phyloP scores from a whole-genome alignment of 768 basidiomycete species.

The Suillus subalutaceus region DNA sequence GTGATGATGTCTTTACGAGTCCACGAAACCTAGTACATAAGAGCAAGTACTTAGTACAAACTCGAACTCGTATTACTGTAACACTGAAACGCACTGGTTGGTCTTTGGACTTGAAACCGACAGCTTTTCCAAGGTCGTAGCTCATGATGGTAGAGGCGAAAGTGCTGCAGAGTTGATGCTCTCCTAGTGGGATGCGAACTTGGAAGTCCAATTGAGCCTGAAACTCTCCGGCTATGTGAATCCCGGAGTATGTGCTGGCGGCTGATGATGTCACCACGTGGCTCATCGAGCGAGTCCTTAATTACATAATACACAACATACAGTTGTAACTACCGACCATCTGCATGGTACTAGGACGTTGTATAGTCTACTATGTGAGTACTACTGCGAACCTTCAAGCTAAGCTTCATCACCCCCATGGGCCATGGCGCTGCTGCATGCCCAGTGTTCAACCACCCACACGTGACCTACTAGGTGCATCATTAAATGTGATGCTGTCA shows the following conservation, averaged over 20 bases:
- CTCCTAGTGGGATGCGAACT: neutral
- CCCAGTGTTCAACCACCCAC: too few species aligned
- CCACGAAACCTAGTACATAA: conserved; percentile 66
- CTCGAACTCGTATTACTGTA: neutral
- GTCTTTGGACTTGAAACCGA: conserved; percentile 57
- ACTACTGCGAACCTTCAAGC: too few species aligned
- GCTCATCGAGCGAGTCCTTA: neutral
- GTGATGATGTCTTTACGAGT: conserved; percentile 81
- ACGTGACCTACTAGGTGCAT: too few species aligned
- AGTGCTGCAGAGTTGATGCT: neutral
- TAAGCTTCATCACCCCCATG: too few species aligned
- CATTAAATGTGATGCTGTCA: too few species aligned
- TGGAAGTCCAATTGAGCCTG: neutral
- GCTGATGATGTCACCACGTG: neutral
- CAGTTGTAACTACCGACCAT: too few species aligned
- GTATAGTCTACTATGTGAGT: too few species aligned
- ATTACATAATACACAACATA: neutral
- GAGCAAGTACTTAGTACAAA: neutral
- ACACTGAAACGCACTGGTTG: conserved; percentile 49
- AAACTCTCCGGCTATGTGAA: conserved; percentile 2
- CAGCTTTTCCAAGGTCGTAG: conserved; percentile 64
- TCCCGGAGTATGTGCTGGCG: neutral
- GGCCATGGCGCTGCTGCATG: too few species aligned
- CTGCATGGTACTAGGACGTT: too few species aligned
- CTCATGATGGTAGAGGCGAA: conserved; percentile 39